Evolutionary conservation across 805 yeast species (phyloP), one percentile per base, ranked within the genome.

Genomic region (Metschnikowia cubensis): DNA sequence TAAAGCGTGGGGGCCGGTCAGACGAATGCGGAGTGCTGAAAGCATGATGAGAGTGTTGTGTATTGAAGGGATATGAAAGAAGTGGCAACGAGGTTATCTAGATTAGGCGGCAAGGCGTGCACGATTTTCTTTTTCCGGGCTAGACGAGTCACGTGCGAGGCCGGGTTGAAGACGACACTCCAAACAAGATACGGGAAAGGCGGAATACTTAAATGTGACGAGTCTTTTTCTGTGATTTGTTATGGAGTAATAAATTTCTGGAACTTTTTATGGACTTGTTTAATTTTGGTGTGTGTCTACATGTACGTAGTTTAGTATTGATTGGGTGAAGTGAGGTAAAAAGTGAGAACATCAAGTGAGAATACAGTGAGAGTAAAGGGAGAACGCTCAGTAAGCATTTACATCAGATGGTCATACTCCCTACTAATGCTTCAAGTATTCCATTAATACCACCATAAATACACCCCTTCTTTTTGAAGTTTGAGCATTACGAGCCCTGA

Each of bases 91-190:
- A 10, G 45, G 32, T 34, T 17, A 25, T 39, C 42, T 15, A 25
- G 4, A 13, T 21, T 21, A 38, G 34, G 33, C 42, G 34, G 22
- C 37, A 37, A 37, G 21, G 45, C 35, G 37, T 33, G 37, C 45
- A 42, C 45, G 45, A 20, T 42, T 42, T 42, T 42, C 45, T 42
- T 42, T 42, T 42, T 33, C 45, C 45, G 45, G 45, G 37, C 20
- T 42, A 32, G 17, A 20, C 37, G 37, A 20, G 31, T 42, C 45
- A 42, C 45, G 45, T 42, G 45, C 42, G 42, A 10, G 10, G 4
- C 42, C 34, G 34, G 34, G 34, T n/a, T 39, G 34, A 25, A 25
- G 29, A 25, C 20, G 31, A 25, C 34, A 25, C 39, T 3, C 25
- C 25, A 4, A 29, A 36, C 8, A 10, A 25, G 8, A 25, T 25